Percentiles rank a stretch among this genome's conserved stretches.
These are phyloP conservation scores for Biscogniauxia sp. DNA, from an alignment of 2,329 filamentous ascomycete species.

Conservation along the genomic window DNA sequence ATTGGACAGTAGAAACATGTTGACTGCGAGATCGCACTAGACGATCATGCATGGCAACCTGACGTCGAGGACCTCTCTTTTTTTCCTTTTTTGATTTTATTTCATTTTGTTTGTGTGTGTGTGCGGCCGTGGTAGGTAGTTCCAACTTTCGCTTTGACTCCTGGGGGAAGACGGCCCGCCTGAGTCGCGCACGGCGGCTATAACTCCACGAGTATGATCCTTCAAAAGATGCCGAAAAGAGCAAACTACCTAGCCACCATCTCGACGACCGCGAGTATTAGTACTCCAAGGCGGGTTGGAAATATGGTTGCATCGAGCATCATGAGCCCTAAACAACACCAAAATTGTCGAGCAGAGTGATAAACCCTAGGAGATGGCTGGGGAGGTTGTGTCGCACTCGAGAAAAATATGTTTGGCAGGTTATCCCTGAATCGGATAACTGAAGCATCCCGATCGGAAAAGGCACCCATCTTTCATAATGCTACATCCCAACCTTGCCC, in stretches of 20 bases:
- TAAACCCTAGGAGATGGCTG: neutral
- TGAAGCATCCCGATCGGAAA: neutral
- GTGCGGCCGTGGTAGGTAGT: neutral
- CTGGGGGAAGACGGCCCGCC: constrained; percentile 9
- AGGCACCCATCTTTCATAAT: neutral
- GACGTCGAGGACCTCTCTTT: constrained; percentile 18
- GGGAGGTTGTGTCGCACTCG: neutral
- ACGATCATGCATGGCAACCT: constrained; percentile 23
- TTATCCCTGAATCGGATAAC: neutral
- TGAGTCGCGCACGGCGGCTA: constrained; percentile 18
- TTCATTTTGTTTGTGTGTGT: no score
- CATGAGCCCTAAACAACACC: neutral
- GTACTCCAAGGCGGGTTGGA: neutral
- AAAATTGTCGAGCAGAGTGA: neutral
- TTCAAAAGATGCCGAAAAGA: neutral
- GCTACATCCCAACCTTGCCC: neutral
- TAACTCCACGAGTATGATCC: constrained; percentile 10
- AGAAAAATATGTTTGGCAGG: neutral
- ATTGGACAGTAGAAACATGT: constrained; percentile 16
- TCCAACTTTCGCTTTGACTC: constrained; percentile 19
- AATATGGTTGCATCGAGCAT: neutral
- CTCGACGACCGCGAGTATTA: neutral
- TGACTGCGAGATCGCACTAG: constrained; percentile 16
- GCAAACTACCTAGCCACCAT: constrained; percentile 1
- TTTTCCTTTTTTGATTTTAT: neutral